These are phyloP conservation scores for Umbilicus rupestris DNA, from an alignment of 164 flowering plant genomes.

Conservation along the genomic window DNA sequence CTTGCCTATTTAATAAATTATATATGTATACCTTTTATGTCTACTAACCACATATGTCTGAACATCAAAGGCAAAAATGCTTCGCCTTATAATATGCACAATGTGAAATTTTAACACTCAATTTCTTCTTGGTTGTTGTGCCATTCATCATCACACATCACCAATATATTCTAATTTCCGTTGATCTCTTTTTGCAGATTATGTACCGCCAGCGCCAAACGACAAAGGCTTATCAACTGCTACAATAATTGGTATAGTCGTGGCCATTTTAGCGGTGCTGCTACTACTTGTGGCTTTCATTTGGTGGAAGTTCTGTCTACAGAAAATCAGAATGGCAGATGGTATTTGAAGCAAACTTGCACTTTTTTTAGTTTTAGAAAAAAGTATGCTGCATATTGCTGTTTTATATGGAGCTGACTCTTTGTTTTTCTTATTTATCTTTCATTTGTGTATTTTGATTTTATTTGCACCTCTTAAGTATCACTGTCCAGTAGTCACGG, in stretches of 20 bases:
- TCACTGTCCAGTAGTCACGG: background rate
- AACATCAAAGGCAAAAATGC: background rate
- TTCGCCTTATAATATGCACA: background rate
- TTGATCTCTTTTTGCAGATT: slow-evolving; percentile 15
- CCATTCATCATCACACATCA: background rate
- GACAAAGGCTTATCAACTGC: slow-evolving; percentile 18
- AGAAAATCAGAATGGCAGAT: slow-evolving; percentile 12
- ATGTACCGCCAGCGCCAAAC: slow-evolving; percentile 8
- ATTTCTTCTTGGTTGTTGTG: background rate
- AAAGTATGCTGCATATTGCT: background rate
- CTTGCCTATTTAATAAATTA: background rate
- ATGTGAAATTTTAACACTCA: background rate
- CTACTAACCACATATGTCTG: background rate
- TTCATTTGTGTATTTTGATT: background rate
- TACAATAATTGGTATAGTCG: slow-evolving; percentile 27
- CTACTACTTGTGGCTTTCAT: slow-evolving; percentile 25
- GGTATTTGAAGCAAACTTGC: slow-evolving; percentile 9
- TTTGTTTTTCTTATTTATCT: background rate
- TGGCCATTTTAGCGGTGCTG: slow-evolving; percentile 13
- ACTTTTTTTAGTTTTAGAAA: background rate
- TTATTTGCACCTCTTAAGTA: background rate
- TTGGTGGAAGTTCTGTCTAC: slow-evolving; percentile 37
- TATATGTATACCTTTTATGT: background rate
- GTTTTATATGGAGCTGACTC: background rate
- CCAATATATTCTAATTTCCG: background rate